phyloP scores from a whole-genome alignment of 257 asterid genomes.

The Eustoma russellianum region DNA sequence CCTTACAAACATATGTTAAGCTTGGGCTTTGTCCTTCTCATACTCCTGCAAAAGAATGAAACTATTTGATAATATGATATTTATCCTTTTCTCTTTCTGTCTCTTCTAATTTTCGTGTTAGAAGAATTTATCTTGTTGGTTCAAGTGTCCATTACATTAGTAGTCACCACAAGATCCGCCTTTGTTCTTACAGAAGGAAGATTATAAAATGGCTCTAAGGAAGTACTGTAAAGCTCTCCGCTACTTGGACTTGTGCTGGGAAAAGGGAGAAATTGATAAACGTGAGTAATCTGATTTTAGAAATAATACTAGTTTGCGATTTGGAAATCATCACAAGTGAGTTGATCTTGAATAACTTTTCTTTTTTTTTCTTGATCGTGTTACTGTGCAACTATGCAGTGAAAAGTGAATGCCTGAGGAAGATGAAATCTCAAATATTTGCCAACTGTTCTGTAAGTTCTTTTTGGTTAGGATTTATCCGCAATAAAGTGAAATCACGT shows the following conservation, averaged over 20 bases:
- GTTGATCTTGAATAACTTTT: conserved; percentile 6
- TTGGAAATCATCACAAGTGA: background rate
- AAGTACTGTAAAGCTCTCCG: conserved; percentile 30
- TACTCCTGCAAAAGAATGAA: no score
- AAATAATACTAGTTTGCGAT: no score
- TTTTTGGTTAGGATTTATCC: background rate
- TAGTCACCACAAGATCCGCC: background rate
- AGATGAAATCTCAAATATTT: conserved; percentile 29
- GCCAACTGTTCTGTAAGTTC: conserved; percentile 34
- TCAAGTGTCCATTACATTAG: background rate
- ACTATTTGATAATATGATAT: no score
- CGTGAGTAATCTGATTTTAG: conserved; percentile 7
- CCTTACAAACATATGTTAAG: no score
- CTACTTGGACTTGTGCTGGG: conserved; percentile 30
- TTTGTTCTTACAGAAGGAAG: conserved; percentile 16
- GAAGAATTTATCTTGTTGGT: background rate
- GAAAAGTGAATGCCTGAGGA: conserved; percentile 19
- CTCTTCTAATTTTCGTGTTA: no score
- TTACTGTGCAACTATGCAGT: conserved; percentile 11
- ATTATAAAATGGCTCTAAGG: conserved; percentile 30
- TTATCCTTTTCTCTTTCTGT: no score
- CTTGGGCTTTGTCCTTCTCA: background rate
- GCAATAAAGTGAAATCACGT: background rate
- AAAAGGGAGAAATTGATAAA: conserved; percentile 21
- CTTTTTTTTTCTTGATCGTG: background rate